A percentile compares a stretch with the other conserved stretches of the same genome.
phyloP scores from a whole-genome alignment of 1,284 basidiomycete genomes.

The Trichosporon sp. region DNA sequence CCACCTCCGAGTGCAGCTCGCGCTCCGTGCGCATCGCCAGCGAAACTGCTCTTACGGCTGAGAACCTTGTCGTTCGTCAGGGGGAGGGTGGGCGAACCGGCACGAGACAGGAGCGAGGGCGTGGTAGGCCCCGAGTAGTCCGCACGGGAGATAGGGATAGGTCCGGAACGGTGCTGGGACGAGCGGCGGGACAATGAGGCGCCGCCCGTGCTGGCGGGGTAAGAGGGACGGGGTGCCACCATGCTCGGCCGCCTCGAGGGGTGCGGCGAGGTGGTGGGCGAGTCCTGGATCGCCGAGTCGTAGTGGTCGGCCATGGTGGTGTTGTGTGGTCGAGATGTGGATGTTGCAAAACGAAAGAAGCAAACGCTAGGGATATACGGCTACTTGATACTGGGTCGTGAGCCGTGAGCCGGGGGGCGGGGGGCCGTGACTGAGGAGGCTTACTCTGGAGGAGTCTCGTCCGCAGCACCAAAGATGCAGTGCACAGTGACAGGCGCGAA shows the following conservation, averaged over 20 bases:
- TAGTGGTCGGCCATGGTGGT: slow-evolving; percentile 11
- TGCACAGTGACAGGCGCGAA: slow-evolving; percentile 6
- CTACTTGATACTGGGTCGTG: neutral
- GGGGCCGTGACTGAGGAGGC: slow-evolving; percentile 2
- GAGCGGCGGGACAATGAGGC: slow-evolving; percentile 41
- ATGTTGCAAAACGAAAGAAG: neutral
- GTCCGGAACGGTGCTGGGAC: slow-evolving; percentile 45
- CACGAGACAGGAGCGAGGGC: slow-evolving; percentile 53
- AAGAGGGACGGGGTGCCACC: slow-evolving; percentile 26
- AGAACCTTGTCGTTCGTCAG: slow-evolving; percentile 45
- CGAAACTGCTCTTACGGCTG: slow-evolving; percentile 36
- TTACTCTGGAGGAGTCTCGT: neutral
- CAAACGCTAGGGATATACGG: neutral
- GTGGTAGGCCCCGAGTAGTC: slow-evolving; percentile 50
- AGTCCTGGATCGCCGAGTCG: slow-evolving; percentile 32
- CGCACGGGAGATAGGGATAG: slow-evolving; percentile 44
- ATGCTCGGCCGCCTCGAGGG: slow-evolving; percentile 37
- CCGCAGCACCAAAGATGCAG: neutral
- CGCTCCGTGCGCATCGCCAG: slow-evolving; percentile 29
- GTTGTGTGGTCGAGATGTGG: neutral
- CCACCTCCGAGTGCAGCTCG: slow-evolving; percentile 24
- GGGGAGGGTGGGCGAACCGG: slow-evolving; percentile 54
- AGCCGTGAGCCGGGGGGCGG: neutral
- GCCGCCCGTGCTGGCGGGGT: slow-evolving; percentile 21
- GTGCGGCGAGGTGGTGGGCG: slow-evolving; percentile 33